Conservation (phyloP, 495 filamentous ascomycete species). For the Daldinia bambusicola region DNA sequence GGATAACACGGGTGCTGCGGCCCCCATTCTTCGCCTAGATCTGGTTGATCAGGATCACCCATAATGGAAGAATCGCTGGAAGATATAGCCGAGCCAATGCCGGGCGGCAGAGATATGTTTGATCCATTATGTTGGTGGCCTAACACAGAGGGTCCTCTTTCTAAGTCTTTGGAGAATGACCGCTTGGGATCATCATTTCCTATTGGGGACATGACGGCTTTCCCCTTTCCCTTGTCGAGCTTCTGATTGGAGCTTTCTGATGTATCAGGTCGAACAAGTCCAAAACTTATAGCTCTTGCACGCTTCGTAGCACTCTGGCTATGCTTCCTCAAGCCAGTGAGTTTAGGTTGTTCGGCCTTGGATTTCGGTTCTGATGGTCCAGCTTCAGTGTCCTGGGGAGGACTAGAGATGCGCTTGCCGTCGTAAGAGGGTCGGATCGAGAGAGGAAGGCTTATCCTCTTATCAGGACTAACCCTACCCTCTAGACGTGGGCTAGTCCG, state of each 20-base stretch:
- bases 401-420: slow-evolving; percentile 55
- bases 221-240: slow-evolving; percentile 59
- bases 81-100: slow-evolving; percentile 61
- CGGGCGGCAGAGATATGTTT: slow-evolving; percentile 51
- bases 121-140: slow-evolving; percentile 50
- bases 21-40: slow-evolving; percentile 76
- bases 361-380: slow-evolving; percentile 53
- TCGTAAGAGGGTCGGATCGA: slow-evolving; percentile 62
- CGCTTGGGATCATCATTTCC: slow-evolving; percentile 40
- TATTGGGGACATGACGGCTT: slow-evolving; percentile 54
- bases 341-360: slow-evolving; percentile 29
- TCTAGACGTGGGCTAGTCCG: slow-evolving; percentile 72
- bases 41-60: slow-evolving; percentile 62
- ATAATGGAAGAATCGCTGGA: slow-evolving; percentile 64
- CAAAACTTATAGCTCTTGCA: slow-evolving; percentile 48
- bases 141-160: slow-evolving; percentile 56
- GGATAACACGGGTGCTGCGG: slow-evolving; percentile 91
- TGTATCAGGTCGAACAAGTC: slow-evolving; percentile 43
- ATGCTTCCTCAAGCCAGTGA: slow-evolving; percentile 41
- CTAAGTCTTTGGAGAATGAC: slow-evolving; percentile 61
- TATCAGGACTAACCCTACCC: slow-evolving; percentile 70
- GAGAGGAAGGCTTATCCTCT: slow-evolving; percentile 73
- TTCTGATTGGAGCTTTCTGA: slow-evolving; percentile 40
- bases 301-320: slow-evolving; percentile 49
- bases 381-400: slow-evolving; percentile 47